Evolutionary conservation across 495 filamentous ascomycete genomes (phyloP).

Genomic region (Penicillium cosmopolitanum): DNA sequence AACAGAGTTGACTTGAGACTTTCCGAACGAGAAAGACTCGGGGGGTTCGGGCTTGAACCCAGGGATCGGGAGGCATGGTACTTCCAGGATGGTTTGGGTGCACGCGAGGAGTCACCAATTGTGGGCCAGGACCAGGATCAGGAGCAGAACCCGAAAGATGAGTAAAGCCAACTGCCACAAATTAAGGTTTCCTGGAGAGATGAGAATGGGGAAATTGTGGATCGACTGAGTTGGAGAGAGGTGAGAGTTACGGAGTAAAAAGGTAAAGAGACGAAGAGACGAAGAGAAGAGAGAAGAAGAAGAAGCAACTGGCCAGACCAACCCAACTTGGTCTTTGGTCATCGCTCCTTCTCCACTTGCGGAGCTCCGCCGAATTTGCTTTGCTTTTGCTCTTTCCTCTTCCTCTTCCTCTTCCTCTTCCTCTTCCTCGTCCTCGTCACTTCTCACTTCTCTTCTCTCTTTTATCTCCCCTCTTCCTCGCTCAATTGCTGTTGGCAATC

Average conservation of each 20-base stretch:
- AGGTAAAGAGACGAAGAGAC: not conserved
- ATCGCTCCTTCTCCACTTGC: not conserved
- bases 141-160: not conserved
- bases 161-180: not conserved
- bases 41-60: slow-evolving; percentile 1
- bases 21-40: slow-evolving; percentile 26
- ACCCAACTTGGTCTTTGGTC: not conserved
- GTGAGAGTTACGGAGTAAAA: no score
- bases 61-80: slow-evolving; percentile 7
- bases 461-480: slow-evolving; percentile 2
- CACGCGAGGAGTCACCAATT: not conserved
- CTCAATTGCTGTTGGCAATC: not conserved
- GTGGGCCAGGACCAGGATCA: not conserved
- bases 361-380: slow-evolving; percentile 1
- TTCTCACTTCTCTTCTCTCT: not conserved
- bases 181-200: not conserved
- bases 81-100: slow-evolving; percentile 6
- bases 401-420: slow-evolving; percentile 4
- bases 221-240: not conserved
- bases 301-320: not conserved
- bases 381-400: not conserved
- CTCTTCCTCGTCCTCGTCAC: no score
- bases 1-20: slow-evolving; percentile 11
- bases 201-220: not conserved
- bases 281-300: not conserved